A percentile compares a stretch with the other conserved stretches of the same genome.
Evolutionary conservation across 2,329 filamentous ascomycete genomes (phyloP).

Genomic region (Fusarium sp.): DNA sequence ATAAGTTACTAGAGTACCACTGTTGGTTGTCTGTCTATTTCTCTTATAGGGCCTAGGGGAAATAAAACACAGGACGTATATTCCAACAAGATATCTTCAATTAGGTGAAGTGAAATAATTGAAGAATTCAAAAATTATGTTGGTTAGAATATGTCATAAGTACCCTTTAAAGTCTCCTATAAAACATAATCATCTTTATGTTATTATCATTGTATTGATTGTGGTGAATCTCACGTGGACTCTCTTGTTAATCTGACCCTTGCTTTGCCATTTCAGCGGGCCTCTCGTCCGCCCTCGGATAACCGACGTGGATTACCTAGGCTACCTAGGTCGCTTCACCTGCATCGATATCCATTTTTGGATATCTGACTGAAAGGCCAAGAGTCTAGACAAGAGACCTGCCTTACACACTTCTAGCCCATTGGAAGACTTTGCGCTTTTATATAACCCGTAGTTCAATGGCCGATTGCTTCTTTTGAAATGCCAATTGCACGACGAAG

Average conservation of each 20-base stretch:
- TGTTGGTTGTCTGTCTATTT: neutral
- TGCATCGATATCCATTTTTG: constrained; percentile 25
- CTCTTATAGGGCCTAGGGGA: no score
- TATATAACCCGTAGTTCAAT: neutral
- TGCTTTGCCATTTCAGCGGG: constrained; percentile 5
- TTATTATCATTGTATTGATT: no score
- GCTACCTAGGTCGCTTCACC: constrained; percentile 36
- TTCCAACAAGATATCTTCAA: no score
- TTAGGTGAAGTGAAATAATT: no score
- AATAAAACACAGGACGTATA: no score
- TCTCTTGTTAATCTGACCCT: constrained; percentile 4
- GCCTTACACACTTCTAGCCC: constrained; percentile 6
- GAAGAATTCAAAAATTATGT: no score
- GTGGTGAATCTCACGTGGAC: neutral
- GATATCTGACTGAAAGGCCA: constrained; percentile 15
- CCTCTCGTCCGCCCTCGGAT: constrained; percentile 28
- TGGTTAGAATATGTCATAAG: no score
- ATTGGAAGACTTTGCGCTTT: neutral
- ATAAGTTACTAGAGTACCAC: neutral
- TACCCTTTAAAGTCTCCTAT: no score
- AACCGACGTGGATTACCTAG: constrained; percentile 28
- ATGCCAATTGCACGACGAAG: neutral
- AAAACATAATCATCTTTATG: no score
- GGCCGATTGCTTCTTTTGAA: neutral
- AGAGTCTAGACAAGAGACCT: constrained; percentile 10